Evolutionary conservation across 1,139 yeast genomes (phyloP).

Genomic region (Blastobotrys persicus): DNA sequence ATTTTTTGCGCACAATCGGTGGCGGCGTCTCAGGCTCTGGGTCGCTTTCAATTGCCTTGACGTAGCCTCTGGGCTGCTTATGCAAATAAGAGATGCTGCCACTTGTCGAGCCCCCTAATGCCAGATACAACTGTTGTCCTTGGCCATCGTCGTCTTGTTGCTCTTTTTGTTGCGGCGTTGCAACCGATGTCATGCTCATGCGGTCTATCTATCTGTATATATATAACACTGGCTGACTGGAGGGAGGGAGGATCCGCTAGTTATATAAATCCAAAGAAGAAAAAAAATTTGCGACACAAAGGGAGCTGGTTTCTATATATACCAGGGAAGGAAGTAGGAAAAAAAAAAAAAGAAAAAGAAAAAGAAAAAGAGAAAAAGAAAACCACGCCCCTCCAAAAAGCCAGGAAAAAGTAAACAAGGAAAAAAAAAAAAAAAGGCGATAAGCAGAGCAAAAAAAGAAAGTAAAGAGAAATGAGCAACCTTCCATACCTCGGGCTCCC

Average conservation of each 20-base stretch:
- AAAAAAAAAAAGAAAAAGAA: slow-evolving; percentile 1
- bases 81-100: slow-evolving; percentile 5
- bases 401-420: slow-evolving; percentile 7
- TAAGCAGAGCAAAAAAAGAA: slow-evolving; percentile 5
- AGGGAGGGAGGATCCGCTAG: too few relatives aligned
- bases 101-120: background rate
- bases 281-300: too few relatives aligned
- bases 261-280: too few relatives aligned
- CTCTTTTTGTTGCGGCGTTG: background rate
- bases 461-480: background rate
- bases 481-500: background rate
- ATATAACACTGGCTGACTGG: too few relatives aligned
- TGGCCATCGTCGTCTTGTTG: background rate
- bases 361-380: background rate
- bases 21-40: background rate
- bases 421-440: slow-evolving; percentile 8
- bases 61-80: slow-evolving; percentile 5
- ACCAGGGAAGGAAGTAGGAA: background rate
- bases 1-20: slow-evolving; percentile 60
- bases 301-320: too few relatives aligned
- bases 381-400: background rate
- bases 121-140: background rate
- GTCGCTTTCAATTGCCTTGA: background rate
- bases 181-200: too few relatives aligned
- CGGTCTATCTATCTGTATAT: too few relatives aligned